Conservation (phyloP, 73 alveolate species). For the Paramecium primaurelia region DNA sequence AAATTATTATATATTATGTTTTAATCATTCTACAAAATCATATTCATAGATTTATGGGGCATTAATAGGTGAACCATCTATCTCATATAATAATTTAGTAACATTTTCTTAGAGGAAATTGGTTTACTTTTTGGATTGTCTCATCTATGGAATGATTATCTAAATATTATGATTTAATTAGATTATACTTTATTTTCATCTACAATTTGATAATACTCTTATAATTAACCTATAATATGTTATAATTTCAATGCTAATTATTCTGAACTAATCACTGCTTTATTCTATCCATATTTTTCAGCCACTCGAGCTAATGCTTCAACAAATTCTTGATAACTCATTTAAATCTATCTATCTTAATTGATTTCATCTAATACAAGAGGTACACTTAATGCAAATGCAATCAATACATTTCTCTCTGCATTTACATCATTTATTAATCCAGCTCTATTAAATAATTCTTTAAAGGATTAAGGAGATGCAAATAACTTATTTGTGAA, state of each 20-base stretch:
- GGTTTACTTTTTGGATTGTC: neutral
- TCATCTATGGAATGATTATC: neutral
- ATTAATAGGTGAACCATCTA: constrained; percentile 20
- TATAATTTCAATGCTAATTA: neutral
- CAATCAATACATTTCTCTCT: constrained; percentile 56
- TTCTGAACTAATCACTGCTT: constrained; percentile 1
- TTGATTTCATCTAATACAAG: constrained; percentile 48
- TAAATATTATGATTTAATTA: neutral
- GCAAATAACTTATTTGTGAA: neutral
- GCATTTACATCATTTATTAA: constrained; percentile 26
- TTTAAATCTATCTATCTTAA: constrained; percentile 29
- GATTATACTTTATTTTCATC: neutral
- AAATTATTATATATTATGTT: neutral
- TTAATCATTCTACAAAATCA: constrained; percentile 2
- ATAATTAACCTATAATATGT: neutral
- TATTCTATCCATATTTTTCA: constrained; percentile 37
- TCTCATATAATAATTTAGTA: constrained; percentile 16
- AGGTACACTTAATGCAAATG: constrained; percentile 36
- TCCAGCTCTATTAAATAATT: neutral
- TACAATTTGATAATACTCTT: neutral
- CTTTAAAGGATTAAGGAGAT: neutral
- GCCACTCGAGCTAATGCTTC: constrained; percentile 60
- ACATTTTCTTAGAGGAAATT: neutral
- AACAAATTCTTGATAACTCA: constrained; percentile 55
- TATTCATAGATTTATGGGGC: neutral